Conservation (phyloP, 805 yeast genomes). For the Suhomyces canberraensis region DNA sequence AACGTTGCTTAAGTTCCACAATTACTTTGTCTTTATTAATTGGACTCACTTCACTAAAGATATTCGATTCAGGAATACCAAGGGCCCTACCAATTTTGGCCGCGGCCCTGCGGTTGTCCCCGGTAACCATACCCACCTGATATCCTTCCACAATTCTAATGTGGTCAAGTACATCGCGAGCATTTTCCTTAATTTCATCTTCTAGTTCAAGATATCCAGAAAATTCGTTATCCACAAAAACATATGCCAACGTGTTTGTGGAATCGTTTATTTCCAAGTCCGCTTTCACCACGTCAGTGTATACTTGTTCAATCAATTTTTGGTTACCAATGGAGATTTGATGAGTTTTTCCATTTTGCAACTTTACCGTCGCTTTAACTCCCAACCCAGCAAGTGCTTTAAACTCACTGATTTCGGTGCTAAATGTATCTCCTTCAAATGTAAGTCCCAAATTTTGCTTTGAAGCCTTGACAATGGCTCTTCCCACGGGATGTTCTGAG, state of each 20-base stretch:
- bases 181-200: slow-evolving; percentile 67
- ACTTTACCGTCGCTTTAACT: slow-evolving; percentile 39
- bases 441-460: slow-evolving; percentile 21
- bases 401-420: slow-evolving; percentile 30
- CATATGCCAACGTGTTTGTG: slow-evolving; percentile 48
- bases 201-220: slow-evolving; percentile 64
- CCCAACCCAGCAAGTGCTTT: slow-evolving; percentile 46
- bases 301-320: slow-evolving; percentile 33
- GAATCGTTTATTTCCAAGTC: slow-evolving; percentile 15
- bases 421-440: slow-evolving; percentile 33
- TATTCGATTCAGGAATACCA: slow-evolving; percentile 61
- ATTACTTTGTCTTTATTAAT: slow-evolving; percentile 71
- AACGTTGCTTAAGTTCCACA: slow-evolving; percentile 47
- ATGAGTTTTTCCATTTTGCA: slow-evolving; percentile 15
- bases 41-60: slow-evolving; percentile 77
- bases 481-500: slow-evolving; percentile 88
- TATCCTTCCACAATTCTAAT: slow-evolving; percentile 49
- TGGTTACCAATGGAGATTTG: slow-evolving; percentile 53
- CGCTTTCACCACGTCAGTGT: slow-evolving; percentile 2
- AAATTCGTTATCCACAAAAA: slow-evolving; percentile 55
- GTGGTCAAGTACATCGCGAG: slow-evolving; percentile 56
- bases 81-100: slow-evolving; percentile 58
- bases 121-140: slow-evolving; percentile 82
- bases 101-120: slow-evolving; percentile 72
- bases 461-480: slow-evolving; percentile 52